Base-by-base conservation (phyloP, 1,139 yeast species). In the Yamadazyma pseudoaaseri region DNA sequence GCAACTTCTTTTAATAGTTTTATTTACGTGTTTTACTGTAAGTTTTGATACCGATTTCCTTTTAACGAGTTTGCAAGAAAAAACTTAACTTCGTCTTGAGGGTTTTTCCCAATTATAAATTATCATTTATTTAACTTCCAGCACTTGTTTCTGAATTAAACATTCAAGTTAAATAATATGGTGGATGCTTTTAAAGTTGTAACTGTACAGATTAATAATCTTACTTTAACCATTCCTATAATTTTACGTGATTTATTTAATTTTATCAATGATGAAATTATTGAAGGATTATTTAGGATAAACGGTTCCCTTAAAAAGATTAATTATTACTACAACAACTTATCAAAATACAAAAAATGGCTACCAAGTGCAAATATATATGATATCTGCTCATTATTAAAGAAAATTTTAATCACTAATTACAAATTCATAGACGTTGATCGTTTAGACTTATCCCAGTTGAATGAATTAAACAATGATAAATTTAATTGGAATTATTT, bases 241-340 rank as follows among this genome's bases (percentile, higher is more conserved):
- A 40, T 55, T 10, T 30, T 58, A 21, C 41, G 41, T 6, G 53
- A 50, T 14, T 43, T 58, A 21, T 52, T 52, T 34, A 29, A 43
- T 7, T 52, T 44, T 35, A 44, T 58, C 4, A 38, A 50, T 6
- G 33, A 36, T 3, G 50, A 56, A 12, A 38, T 51, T 3, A 44
- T 42, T 11, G 60, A 58, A 36, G 64, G 64, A 6, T 42, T 57
- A 5, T 58, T 58, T 36, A 44, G 64, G 22, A 51, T 58, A 15
- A 57, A 54, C 34, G 64, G 64, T 5, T 56, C 62, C 1, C 45
- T 52, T 16, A 49, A 49, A 29, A 48, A 56, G 30, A 44, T 54
- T 16, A 51, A 49, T 23, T 42, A 43, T 11, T 45, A 49, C 30
- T 42, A 42, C 30, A 29, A 36, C 6, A 38, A 36, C 20, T 35